Percentiles rank a stretch among this genome's conserved stretches.
Conservation (phyloP, 1,139 yeast genomes). For the Blastobotrys proliferans region DNA sequence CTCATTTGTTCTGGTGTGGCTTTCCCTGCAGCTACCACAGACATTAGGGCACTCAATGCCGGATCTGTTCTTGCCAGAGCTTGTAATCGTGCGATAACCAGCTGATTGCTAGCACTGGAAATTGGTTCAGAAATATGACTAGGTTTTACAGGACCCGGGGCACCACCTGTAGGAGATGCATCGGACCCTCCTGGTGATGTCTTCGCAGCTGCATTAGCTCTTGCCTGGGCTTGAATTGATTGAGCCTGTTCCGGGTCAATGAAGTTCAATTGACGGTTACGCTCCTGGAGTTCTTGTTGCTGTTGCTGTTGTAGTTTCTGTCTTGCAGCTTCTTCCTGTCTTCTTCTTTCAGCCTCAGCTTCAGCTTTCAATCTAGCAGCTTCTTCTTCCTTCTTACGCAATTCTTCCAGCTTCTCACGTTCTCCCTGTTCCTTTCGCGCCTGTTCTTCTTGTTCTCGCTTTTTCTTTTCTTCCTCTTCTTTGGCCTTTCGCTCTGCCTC, state of each 20-base stretch:
- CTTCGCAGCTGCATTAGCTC: conserved; percentile 1
- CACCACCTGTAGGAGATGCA: not conserved
- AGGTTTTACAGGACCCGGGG: conserved; percentile 11
- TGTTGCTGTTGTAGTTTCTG: not conserved
- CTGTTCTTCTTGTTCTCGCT: conserved; percentile 6
- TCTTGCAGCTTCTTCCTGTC: not conserved
- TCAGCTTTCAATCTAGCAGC: not conserved
- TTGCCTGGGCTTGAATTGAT: not conserved
- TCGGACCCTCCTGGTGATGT: not conserved
- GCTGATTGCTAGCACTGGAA: conserved; percentile 49
- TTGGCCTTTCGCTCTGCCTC: conserved; percentile 4
- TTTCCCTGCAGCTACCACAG: conserved; percentile 73
- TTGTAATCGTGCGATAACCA: conserved; percentile 79
- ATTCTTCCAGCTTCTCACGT: not conserved
- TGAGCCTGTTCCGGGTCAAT: conserved; percentile 7
- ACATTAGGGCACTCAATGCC: conserved; percentile 67
- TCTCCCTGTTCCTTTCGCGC: not conserved
- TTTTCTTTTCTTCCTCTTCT: conserved; percentile 6
- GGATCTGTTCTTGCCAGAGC: conserved; percentile 73
- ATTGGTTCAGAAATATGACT: conserved; percentile 17
- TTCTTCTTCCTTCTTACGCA: not conserved
- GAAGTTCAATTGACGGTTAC: not conserved
- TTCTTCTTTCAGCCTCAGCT: too few relatives aligned
- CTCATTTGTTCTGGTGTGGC: conserved; percentile 69
- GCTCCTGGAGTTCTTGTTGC: not conserved